Base-by-base conservation (phyloP, 305 asterid genomes). In the Coffea humblotiana region DNA sequence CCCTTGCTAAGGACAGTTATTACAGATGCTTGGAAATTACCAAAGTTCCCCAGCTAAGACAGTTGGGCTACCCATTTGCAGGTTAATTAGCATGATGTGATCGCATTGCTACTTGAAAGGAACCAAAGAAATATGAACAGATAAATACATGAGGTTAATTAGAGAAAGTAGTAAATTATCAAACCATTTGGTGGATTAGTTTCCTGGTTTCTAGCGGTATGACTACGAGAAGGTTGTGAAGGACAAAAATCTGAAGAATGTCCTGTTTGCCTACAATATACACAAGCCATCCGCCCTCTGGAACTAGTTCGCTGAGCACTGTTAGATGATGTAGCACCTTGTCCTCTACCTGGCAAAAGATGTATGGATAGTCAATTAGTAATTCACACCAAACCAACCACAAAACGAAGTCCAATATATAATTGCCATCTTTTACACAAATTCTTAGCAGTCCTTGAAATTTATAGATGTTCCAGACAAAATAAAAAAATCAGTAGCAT, bases 281-380 rank as follows among this genome's bases (percentile, higher is more conserved):
- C 75, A 79, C 91, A 77, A 88, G 91, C 80, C 87, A 85, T 85
- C 79, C 88, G 92, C 68, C 87, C 83, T 83, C 94, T 85, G 78
- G 89, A 78, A 86, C 81, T 89, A 89, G 88, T 86, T 83, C 83
- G 94, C 78, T 84, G 97, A 79, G 83, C 87, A 78, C 82, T 85
- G 87, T 85, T 79, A 74, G 89, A 83, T 29, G 96, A 81, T 77
- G 93, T 29, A 79, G 93, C 81, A 69, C 92, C 96, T 78, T 82
- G 93, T 83, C 93, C 97, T 87, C 98, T 89, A 80, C 91, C 98
- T 94, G 90, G 56, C 71, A 84, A 80, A 27, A 77, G 29, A 52
- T 68, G 77, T 47, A 79, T 25, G 61, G 76, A 81, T 51, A 58
- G 67, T 68, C 40, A 35, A 70, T 68, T 48, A 52, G 23, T 37